Base-by-base conservation (phyloP, 352 stramenopile genomes). In the Phytophthora palmivora region DNA sequence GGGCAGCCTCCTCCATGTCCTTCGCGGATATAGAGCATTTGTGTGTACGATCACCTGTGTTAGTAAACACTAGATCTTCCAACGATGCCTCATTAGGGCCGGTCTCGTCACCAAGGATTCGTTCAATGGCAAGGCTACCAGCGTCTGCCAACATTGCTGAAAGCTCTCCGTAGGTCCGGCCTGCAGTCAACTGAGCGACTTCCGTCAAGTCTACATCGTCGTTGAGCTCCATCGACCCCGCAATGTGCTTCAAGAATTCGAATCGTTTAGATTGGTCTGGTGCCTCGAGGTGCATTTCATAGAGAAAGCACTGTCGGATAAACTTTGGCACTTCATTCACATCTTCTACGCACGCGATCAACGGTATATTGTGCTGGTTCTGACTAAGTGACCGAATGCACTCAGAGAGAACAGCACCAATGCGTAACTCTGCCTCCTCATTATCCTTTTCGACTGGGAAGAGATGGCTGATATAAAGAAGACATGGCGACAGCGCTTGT, bases 391-490 rank as follows among this genome's bases (percentile, higher is more conserved):
- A 77, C 11, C 72, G 76, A 41, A 94, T 78, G 33, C 83, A 92
- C 56, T 92, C 82, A 6, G 78, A 76, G 11, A 95, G 58, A 12
- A 84, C 78, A 3, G 79, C 76, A 2, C 83, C 74, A 26, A 94
- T 75, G 9, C 78, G 80, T 30, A 93, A 44, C 45, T 90, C 77
- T 0, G 82, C 70, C 45, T 94, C 84, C 52, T 95, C 83, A 45
- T 94, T 86, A 34, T 90, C 73, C 41, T 92, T 90, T 30, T 93
- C 82, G 19, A 91, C 68, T 6, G 79, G 67, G 49, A 94, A 95
- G 53, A 94, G 78, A 45, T 76, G 84, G 39, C 83, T 88, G 36
- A 95, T 84, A 57, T 92, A 95, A n/a, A 95, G 67, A 14, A 95
- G 51, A 47, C 87, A 94, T 0, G 83, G 83, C 9, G 84, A 73